Conservation (phyloP, 306 rosid species). For the Sicyos edulis region DNA sequence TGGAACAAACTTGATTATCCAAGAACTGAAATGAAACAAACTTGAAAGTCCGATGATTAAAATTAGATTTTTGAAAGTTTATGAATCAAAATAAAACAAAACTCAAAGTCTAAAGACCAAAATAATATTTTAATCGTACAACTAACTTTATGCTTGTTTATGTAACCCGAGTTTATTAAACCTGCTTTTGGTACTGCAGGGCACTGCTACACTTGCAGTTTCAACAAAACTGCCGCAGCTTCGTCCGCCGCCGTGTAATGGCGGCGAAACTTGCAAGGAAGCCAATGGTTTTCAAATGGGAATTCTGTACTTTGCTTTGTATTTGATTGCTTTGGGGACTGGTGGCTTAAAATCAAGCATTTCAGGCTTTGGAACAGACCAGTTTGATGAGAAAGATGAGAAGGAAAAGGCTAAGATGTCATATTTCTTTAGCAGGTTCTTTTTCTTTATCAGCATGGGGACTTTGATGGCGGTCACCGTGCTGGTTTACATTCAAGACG, state of each 20-base stretch:
- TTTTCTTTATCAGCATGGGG: constrained; percentile 74
- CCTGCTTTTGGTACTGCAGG: constrained; percentile 31
- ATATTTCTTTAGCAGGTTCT: constrained; percentile 75
- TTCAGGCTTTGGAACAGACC: constrained; percentile 90
- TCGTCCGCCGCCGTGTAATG: constrained; percentile 65
- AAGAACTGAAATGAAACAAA: no score
- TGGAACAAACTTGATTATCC: no score
- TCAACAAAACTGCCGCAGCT: constrained; percentile 60
- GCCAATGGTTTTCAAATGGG: constrained; percentile 81
- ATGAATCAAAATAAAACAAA: no score
- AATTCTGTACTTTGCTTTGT: constrained; percentile 55
- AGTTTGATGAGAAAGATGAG: constrained; percentile 79
- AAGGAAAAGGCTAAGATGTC: constrained; percentile 75
- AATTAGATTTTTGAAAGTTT: no score
- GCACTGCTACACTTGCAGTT: constrained; percentile 60
- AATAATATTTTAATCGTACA: no score
- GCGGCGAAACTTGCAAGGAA: constrained; percentile 37
- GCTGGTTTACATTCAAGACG: constrained; percentile 78
- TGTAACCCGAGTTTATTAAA: no score
- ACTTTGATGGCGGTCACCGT: constrained; percentile 74
- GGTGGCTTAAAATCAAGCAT: constrained; percentile 90
- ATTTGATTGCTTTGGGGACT: constrained; percentile 67
- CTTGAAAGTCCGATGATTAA: no score
- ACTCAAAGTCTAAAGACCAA: no score
- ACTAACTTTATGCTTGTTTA: no score